phyloP scores from a whole-genome alignment of 169 alveolate species.

The Cryptosporidium baileyi region DNA sequence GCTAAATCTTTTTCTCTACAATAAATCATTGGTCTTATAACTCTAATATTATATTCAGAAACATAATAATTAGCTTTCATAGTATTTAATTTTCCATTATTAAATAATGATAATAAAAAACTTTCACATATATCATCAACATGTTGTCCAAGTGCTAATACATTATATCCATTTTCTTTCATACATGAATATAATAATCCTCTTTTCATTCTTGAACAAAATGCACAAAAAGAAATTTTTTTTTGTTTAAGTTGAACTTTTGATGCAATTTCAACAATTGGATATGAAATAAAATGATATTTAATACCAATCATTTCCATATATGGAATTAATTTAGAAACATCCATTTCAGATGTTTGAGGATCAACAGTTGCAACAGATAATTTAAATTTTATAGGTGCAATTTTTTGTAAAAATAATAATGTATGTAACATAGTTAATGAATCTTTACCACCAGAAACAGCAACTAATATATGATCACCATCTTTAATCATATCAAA shows the following conservation, averaged over 20 bases:
- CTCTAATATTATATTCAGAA: constrained; percentile 88
- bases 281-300: constrained; percentile 87
- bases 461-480: constrained; percentile 90
- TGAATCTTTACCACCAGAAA: constrained; percentile 94
- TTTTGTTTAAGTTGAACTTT: constrained; percentile 79
- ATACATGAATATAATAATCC: constrained; percentile 90
- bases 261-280: constrained; percentile 88
- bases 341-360: constrained; percentile 88
- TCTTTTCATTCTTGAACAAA: constrained; percentile 93
- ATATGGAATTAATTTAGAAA: constrained; percentile 83
- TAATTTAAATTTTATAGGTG: constrained; percentile 84
- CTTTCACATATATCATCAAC: constrained; percentile 92
- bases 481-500: constrained; percentile 91
- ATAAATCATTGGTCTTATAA: constrained; percentile 89
- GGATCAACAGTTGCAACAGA: constrained; percentile 94
- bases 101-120: constrained; percentile 89
- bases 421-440: constrained; percentile 87
- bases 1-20: constrained; percentile 88
- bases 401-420: constrained; percentile 77
- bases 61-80: constrained; percentile 89
- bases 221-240: constrained; percentile 85
- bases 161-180: constrained; percentile 88
- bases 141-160: constrained; percentile 92
- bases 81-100: constrained; percentile 91
- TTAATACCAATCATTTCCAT: constrained; percentile 82